These are phyloP conservation scores for Rhexocercosporidium sp. DNA, from an alignment of 2,329 filamentous ascomycete genomes.

Conservation along the genomic window DNA sequence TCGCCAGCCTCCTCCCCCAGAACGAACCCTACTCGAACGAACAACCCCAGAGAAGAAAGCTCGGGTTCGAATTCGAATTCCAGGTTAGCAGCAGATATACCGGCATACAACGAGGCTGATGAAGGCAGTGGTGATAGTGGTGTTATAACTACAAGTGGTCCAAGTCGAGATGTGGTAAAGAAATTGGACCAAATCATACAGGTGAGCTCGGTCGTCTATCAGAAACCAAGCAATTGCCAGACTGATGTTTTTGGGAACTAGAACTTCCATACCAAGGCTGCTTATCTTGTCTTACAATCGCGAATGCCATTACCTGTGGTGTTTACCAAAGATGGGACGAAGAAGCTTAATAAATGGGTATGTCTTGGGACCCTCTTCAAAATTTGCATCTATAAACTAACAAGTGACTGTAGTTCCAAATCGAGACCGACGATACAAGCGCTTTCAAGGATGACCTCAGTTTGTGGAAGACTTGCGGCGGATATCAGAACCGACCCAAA, in stretches of 20 bases:
- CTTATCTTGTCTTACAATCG: constrained; percentile 81
- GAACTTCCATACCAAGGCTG: constrained; percentile 92
- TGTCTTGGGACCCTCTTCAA: constrained; percentile 38
- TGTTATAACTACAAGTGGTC: constrained; percentile 52
- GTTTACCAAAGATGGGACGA: constrained; percentile 59
- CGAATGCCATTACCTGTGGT: constrained; percentile 68
- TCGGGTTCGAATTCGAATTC: constrained; percentile 46
- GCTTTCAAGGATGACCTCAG: constrained; percentile 81
- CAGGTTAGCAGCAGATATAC: constrained; percentile 53
- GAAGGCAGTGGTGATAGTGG: constrained; percentile 49
- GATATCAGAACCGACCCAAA: constrained; percentile 76
- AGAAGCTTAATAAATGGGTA: constrained; percentile 88
- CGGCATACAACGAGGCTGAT: constrained; percentile 54
- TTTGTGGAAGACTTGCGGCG: constrained; percentile 81
- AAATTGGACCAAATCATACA: constrained; percentile 95
- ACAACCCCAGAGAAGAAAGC: constrained; percentile 74
- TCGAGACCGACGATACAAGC: constrained; percentile 92
- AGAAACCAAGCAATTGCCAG: not conserved
- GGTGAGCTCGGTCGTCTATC: constrained; percentile 51
- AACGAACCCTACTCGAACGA: constrained; percentile 73
- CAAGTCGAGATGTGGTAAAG: constrained; percentile 69
- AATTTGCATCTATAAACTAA: not conserved
- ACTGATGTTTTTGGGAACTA: constrained; percentile 47
- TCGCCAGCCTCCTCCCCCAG: constrained; percentile 75
- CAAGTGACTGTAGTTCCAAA: constrained; percentile 75